Evolutionary conservation across 257 asterid species (phyloP).

Genomic region (Verbascum thapsus): DNA sequence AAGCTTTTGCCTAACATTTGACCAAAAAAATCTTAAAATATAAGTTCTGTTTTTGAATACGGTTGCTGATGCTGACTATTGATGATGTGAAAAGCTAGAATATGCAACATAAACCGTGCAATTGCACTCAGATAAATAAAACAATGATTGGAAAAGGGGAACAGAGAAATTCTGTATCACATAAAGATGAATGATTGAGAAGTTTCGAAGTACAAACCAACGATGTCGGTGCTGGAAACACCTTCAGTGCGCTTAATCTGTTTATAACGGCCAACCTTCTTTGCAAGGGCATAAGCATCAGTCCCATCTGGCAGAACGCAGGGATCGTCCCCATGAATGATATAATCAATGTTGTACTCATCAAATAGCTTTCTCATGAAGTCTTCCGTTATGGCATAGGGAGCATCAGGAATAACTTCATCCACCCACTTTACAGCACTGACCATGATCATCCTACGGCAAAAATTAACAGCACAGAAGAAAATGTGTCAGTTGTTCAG

Average conservation of each 20-base stretch:
- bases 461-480: constrained; percentile 26
- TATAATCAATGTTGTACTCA: constrained; percentile 83
- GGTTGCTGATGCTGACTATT: neutral
- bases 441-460: constrained; percentile 87
- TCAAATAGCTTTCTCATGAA: constrained; percentile 90
- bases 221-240: constrained; percentile 93
- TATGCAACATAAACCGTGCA: too few relatives aligned
- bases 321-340: constrained; percentile 96
- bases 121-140: too few relatives aligned
- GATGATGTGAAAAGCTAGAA: too few relatives aligned
- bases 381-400: constrained; percentile 93
- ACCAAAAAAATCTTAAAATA: constrained; percentile 7
- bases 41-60: neutral
- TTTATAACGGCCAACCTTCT: constrained; percentile 90
- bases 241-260: constrained; percentile 98
- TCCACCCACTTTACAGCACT: constrained; percentile 98
- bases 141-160: neutral
- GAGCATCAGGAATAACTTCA: constrained; percentile 94
- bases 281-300: constrained; percentile 97
- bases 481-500: neutral
- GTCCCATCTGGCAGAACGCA: constrained; percentile 93
- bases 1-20: neutral
- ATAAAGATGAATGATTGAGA: constrained; percentile 21
- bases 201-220: constrained; percentile 58
- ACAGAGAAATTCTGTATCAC: constrained; percentile 1